Evolutionary conservation across 495 filamentous ascomycete species (phyloP).

Genomic region (Penicillium crystallinum): DNA sequence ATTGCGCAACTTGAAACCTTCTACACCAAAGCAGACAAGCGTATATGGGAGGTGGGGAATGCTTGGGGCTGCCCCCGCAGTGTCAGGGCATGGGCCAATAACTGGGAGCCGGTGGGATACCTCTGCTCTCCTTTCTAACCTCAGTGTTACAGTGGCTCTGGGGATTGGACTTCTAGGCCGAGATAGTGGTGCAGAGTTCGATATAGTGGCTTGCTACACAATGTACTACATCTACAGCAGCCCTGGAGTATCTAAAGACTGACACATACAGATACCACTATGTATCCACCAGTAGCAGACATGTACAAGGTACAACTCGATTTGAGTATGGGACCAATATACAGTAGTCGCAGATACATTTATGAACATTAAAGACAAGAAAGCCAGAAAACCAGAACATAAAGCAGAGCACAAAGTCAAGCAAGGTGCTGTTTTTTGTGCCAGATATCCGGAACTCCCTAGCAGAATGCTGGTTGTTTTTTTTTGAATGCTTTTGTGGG

Average conservation of each 20-base stretch:
- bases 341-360: conserved; percentile 18
- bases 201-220: too few relatives aligned
- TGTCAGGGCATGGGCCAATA: neutral
- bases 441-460: conserved; percentile 88
- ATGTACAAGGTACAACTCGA: conserved; percentile 15
- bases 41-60: neutral
- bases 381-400: conserved; percentile 16
- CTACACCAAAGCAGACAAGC: neutral
- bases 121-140: neutral
- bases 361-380: conserved; percentile 13
- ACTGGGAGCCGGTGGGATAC: neutral
- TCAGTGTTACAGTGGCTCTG: too few relatives aligned
- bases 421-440: conserved; percentile 47
- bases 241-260: neutral
- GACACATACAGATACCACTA: neutral
- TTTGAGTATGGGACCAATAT: conserved; percentile 20
- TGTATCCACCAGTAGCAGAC: neutral
- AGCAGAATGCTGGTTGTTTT: conserved; percentile 22
- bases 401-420: conserved; percentile 38
- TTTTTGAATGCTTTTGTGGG: conserved; percentile 21
- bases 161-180: too few relatives aligned
- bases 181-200: too few relatives aligned
- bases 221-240: too few relatives aligned
- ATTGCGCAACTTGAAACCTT: too few relatives aligned
- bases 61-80: neutral